Evolutionary conservation across 1,284 basidiomycete species (phyloP).

Genomic region (Trametes polyzona): DNA sequence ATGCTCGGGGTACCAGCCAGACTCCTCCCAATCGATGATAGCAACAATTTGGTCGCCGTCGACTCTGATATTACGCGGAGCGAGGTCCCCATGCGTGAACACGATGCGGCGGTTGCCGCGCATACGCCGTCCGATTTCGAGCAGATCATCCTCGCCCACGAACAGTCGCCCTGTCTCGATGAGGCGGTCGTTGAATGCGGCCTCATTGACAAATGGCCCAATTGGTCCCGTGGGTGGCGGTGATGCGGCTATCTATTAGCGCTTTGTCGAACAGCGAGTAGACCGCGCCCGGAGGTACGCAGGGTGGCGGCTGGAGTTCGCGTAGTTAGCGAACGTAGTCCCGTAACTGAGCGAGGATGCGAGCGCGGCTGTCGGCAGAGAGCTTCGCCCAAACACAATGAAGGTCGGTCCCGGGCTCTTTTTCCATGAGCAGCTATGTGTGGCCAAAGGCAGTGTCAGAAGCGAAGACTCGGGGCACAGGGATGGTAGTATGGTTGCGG

Average conservation of each 20-base stretch:
- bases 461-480: not conserved
- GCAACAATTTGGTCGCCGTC: slow-evolving; percentile 4
- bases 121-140: slow-evolving; percentile 1
- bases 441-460: not conserved
- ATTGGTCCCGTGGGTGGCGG: not conserved
- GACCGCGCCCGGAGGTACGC: not conserved
- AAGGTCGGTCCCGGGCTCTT: not conserved
- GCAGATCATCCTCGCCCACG: not conserved
- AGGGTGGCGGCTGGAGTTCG: not conserved
- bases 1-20: slow-evolving; percentile 17
- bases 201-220: slow-evolving; percentile 1
- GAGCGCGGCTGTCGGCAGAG: not conserved
- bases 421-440: not conserved
- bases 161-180: not conserved
- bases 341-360: slow-evolving; percentile 1
- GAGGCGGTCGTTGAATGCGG: slow-evolving; percentile 4
- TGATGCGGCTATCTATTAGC: not conserved
- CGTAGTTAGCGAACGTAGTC: slow-evolving; percentile 2
- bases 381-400: not conserved
- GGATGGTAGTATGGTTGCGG: slow-evolving; percentile 3
- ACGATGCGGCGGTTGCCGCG: slow-evolving; percentile 2
- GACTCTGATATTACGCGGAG: slow-evolving; percentile 18
- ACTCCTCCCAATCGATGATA: slow-evolving; percentile 17
- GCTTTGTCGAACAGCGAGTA: not conserved
- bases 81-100: slow-evolving; percentile 20